Conservation (phyloP, 306 rosid genomes). For the Prinsepia uniflora region DNA sequence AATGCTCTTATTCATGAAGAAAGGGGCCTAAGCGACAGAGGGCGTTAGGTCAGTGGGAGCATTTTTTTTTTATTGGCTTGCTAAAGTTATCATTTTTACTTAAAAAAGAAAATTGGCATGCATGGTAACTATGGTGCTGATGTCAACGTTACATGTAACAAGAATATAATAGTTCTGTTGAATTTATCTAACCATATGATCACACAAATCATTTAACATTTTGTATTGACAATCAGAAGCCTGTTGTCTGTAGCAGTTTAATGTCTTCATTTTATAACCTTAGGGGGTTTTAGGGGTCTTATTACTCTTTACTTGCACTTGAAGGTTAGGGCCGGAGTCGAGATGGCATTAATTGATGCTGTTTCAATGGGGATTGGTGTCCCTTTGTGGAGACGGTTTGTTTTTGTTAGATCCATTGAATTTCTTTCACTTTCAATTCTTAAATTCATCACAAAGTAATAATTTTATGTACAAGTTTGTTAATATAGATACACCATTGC, state of each 20-base stretch:
- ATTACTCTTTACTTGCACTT: constrained; percentile 21
- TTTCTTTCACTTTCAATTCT: not conserved
- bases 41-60: too few species aligned
- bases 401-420: too few species aligned
- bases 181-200: too few species aligned
- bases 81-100: not conserved
- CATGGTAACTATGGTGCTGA: not conserved
- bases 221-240: not conserved
- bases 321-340: constrained; percentile 97
- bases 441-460: constrained; percentile 2
- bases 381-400: constrained; percentile 90
- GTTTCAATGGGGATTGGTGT: constrained; percentile 71
- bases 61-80: not conserved
- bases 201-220: not conserved
- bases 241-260: not conserved
- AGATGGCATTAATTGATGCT: constrained; percentile 92
- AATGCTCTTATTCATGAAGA: too few species aligned
- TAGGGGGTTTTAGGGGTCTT: not conserved
- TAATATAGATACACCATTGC: constrained; percentile 77
- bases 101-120: not conserved
- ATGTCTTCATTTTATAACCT: not conserved
- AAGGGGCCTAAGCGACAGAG: too few species aligned
- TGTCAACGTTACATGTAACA: not conserved
- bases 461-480: constrained; percentile 46
- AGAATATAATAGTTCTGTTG: not conserved